A percentile compares a stretch with the other conserved stretches of the same genome.
Conservation (phyloP, 176 grass and related monocot genomes). For the Tillandsia leiboldiana region DNA sequence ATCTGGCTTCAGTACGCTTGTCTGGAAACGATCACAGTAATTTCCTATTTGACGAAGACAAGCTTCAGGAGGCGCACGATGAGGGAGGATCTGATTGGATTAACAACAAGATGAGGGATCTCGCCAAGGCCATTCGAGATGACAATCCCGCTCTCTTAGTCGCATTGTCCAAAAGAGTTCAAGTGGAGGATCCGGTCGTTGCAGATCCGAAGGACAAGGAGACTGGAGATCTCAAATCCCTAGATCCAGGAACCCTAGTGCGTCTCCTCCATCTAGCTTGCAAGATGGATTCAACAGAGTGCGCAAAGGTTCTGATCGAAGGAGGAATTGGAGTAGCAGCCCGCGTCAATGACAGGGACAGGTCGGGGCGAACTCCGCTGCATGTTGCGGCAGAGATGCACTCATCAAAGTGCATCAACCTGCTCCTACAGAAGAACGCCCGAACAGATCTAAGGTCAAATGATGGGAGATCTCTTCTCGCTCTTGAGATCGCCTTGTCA, state of each 20-base stretch:
- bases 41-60: slow-evolving; percentile 2
- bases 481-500: slow-evolving; percentile 42
- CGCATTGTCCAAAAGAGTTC: not conserved
- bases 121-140: not conserved
- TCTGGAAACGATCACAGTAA: not conserved
- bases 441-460: slow-evolving; percentile 32
- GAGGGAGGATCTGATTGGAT: not conserved
- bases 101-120: not conserved
- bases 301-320: slow-evolving; percentile 38
- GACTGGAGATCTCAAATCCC: not conserved
- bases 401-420: slow-evolving; percentile 36
- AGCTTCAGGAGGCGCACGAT: not conserved
- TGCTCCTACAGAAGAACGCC: slow-evolving; percentile 41
- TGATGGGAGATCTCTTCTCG: slow-evolving; percentile 26
- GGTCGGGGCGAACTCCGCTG: slow-evolving; percentile 35
- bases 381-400: slow-evolving; percentile 45
- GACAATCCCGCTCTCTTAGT: not conserved
- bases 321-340: slow-evolving; percentile 19
- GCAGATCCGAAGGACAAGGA: no score
- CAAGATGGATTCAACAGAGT: slow-evolving; percentile 46
- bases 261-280: slow-evolving; percentile 55
- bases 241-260: slow-evolving; percentile 35
- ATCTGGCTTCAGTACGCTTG: not conserved
- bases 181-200: no score
- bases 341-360: slow-evolving; percentile 32